Evolutionary conservation across 805 yeast species (phyloP).

Genomic region (Zygoascus bituminiphila): DNA sequence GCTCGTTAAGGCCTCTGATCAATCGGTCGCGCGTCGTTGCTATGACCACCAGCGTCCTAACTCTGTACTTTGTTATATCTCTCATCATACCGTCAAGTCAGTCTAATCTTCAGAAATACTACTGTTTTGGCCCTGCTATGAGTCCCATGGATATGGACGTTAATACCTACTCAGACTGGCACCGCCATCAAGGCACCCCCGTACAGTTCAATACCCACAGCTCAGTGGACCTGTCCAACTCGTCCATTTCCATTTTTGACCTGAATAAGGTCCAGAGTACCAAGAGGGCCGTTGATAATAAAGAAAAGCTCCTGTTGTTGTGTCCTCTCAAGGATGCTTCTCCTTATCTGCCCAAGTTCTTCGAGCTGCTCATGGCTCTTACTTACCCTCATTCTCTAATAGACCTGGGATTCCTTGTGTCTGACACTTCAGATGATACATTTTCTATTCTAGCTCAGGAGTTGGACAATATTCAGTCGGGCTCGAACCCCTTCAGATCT

Average conservation of each 20-base stretch:
- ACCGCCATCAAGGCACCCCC: constrained; percentile 15
- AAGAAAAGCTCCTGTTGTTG: constrained; percentile 59
- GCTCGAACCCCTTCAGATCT: constrained; percentile 59
- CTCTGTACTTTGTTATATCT: constrained; percentile 7
- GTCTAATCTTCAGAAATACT: constrained; percentile 10
- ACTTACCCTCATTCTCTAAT: constrained; percentile 75
- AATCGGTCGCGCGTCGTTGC: background rate
- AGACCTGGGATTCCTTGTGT: constrained; percentile 65
- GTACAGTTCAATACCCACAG: constrained; percentile 16
- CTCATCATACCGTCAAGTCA: constrained; percentile 9
- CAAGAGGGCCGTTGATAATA: constrained; percentile 19
- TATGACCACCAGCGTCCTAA: background rate
- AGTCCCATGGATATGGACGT: constrained; percentile 19
- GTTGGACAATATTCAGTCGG: constrained; percentile 57
- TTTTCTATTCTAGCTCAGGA: constrained; percentile 62
- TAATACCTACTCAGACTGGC: constrained; percentile 19
- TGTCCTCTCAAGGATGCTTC: constrained; percentile 80
- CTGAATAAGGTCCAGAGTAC: constrained; percentile 18
- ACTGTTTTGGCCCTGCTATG: constrained; percentile 22
- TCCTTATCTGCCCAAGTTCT: constrained; percentile 69
- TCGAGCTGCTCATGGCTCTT: constrained; percentile 76
- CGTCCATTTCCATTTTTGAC: constrained; percentile 10
- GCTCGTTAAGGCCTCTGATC: background rate
- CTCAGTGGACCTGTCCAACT: constrained; percentile 8
- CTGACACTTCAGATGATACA: constrained; percentile 74